These are phyloP conservation scores for Termitomyces sp. DNA, from an alignment of 768 basidiomycete species.

Conservation along the genomic window DNA sequence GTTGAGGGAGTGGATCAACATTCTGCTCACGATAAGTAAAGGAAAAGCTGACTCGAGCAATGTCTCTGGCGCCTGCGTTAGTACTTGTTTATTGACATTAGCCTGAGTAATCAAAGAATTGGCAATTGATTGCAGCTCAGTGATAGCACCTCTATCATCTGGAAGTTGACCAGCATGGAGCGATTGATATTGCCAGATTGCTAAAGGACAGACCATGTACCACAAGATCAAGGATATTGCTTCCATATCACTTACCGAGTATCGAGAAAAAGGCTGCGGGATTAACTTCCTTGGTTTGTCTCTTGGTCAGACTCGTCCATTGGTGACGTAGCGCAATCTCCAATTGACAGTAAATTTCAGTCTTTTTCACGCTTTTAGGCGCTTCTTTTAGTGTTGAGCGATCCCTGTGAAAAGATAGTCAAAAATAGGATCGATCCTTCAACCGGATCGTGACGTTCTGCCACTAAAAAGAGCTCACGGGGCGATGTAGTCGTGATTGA, in stretches of 20 bases:
- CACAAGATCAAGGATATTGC: background rate
- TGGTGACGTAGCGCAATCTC: constrained; percentile 56
- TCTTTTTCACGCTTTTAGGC: constrained; percentile 55
- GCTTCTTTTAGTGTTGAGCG: constrained; percentile 56
- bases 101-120: constrained; percentile 56
- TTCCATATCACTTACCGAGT: constrained; percentile 46
- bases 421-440: constrained; percentile 2
- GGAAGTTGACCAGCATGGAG: constrained; percentile 56
- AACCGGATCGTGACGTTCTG: constrained; percentile 8
- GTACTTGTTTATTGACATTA: constrained; percentile 65
- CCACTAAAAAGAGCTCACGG: constrained; percentile 57
- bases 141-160: constrained; percentile 34
- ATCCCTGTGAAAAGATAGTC: constrained; percentile 37
- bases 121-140: constrained; percentile 60
- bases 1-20: constrained; percentile 3
- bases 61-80: constrained; percentile 50
- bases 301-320: constrained; percentile 67
- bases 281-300: constrained; percentile 81
- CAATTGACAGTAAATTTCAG: constrained; percentile 62
- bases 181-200: constrained; percentile 79
- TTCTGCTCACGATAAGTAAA: constrained; percentile 6
- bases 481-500: constrained; percentile 80
- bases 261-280: constrained; percentile 68
- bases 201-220: constrained; percentile 30
- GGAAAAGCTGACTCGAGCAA: constrained; percentile 53